Conservation (phyloP, 345 rosid genomes). For the Brassica cretica region DNA sequence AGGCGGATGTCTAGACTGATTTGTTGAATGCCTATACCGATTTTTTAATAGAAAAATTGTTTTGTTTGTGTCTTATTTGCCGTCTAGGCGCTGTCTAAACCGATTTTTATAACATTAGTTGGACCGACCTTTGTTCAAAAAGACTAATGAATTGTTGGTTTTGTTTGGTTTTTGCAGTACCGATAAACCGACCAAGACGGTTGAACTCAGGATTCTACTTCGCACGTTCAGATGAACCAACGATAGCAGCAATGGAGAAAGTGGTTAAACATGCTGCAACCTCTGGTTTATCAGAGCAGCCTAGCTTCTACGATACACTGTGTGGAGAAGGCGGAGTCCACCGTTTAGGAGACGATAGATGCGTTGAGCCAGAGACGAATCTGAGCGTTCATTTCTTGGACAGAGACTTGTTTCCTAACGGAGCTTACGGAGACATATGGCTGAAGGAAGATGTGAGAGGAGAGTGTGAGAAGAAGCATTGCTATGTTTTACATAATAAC, state of each 20-base stretch:
- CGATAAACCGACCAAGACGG: conserved; percentile 85
- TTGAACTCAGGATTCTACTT: conserved; percentile 92
- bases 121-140: not conserved
- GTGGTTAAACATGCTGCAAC: conserved; percentile 84
- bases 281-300: conserved; percentile 83
- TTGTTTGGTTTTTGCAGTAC: conserved; percentile 44
- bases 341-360: conserved; percentile 56
- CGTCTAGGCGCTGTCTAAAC: not conserved
- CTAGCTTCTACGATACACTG: conserved; percentile 86
- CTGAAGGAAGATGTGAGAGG: conserved; percentile 52
- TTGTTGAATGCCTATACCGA: no score
- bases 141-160: not conserved
- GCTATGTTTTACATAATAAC: conserved; percentile 75
- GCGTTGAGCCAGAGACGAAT: conserved; percentile 72
- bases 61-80: no score
- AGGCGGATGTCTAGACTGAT: not conserved
- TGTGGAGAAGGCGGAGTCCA: conserved; percentile 81
- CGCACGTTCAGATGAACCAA: conserved; percentile 55
- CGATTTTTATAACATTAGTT: not conserved
- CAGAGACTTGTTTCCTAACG: conserved; percentile 84
- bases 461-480: conserved; percentile 60
- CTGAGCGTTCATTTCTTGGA: conserved; percentile 71
- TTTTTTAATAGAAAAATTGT: no score
- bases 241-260: conserved; percentile 78
- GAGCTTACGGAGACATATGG: conserved; percentile 82